Conservation (phyloP, 176 grass and related monocot genomes). For the Urochloa ruziziensis region DNA sequence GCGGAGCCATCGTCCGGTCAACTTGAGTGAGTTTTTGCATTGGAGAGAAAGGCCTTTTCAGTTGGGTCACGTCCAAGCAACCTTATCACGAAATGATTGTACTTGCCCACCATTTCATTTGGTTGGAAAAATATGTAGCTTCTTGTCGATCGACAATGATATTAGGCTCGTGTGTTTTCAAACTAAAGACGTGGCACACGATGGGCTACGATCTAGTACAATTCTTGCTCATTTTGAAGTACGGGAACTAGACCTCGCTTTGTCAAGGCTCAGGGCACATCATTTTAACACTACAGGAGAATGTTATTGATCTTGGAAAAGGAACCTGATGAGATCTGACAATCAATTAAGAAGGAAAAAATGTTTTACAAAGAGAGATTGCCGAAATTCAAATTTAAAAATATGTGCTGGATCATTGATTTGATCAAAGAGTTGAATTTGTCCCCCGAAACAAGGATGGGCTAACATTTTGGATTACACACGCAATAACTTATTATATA, state of each 20-base stretch:
- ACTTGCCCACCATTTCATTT: not conserved
- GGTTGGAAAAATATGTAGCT: not conserved
- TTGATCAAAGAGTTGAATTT: too few species aligned
- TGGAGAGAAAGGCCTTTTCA: not conserved
- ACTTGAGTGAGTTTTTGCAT: not conserved
- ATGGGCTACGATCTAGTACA: not conserved
- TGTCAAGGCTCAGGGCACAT: not conserved
- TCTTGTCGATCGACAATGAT: not conserved
- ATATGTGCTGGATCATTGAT: not conserved
- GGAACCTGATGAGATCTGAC: not conserved
- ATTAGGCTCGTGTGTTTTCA: not conserved
- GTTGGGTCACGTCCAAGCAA: conserved; percentile 17
- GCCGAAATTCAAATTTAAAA: too few species aligned
- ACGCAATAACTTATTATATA: not conserved
- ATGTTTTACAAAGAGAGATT: not conserved
- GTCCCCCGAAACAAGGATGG: too few species aligned
- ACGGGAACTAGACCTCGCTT: not conserved
- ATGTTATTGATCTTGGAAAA: not conserved
- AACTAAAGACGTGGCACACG: not conserved
- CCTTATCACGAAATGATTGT: conserved; percentile 30
- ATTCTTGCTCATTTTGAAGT: not conserved
- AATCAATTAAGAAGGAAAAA: not conserved
- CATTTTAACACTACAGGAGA: not conserved
- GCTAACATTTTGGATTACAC: too few species aligned
- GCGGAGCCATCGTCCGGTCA: not conserved